Conservation (phyloP, 2,329 filamentous ascomycete species). For the Phialophora chinensis region DNA sequence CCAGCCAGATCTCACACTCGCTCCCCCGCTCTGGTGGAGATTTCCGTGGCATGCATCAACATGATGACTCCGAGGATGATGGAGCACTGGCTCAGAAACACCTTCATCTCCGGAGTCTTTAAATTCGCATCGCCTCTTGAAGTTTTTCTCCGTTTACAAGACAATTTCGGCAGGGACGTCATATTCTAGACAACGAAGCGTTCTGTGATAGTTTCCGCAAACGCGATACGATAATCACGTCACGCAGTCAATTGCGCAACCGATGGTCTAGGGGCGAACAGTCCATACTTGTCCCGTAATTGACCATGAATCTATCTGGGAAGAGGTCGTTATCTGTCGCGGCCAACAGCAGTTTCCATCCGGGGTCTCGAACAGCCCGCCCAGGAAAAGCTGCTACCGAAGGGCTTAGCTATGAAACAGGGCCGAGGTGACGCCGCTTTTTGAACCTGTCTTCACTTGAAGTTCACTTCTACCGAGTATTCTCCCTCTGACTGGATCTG, state of each 20-base stretch:
- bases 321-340: neutral
- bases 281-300: neutral
- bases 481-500: neutral
- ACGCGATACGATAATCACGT: neutral
- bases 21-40: neutral
- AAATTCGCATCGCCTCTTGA: neutral
- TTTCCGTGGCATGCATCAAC: neutral
- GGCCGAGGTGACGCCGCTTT: neutral
- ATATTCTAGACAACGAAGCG: neutral
- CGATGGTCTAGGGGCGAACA: neutral
- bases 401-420: neutral
- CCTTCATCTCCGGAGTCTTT: neutral
- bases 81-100: neutral
- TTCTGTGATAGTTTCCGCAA: neutral
- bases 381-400: neutral
- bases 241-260: neutral
- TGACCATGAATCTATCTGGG: neutral
- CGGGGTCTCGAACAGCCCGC: neutral
- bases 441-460: neutral
- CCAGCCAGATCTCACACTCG: neutral
- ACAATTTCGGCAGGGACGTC: neutral
- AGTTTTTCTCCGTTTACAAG: neutral
- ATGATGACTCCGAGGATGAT: neutral
- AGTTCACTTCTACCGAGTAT: neutral
- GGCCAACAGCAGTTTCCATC: neutral